Evolutionary conservation across 2,329 filamentous ascomycete genomes (phyloP), one percentile per base, ranked within the genome.

Genomic region (Amauroascus verrucosus): DNA sequence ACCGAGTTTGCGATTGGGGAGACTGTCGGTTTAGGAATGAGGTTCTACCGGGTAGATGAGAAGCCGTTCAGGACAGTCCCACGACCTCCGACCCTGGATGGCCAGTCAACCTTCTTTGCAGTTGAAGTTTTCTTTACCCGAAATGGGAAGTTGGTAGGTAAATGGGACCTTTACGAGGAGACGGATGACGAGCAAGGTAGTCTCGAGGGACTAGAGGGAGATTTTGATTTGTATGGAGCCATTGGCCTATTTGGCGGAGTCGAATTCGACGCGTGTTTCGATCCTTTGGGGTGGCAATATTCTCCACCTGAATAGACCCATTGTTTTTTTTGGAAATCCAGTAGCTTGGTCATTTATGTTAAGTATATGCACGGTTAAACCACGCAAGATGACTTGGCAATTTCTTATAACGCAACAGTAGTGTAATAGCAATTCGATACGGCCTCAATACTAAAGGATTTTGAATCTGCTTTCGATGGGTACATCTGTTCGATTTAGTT

Each of bases 121-220:
- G 74, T 77, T 8, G 70, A 79, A 16, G 72, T 81, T 0, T 83
- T 83, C 61, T 79, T 83, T 56, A 83, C 80, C 6, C 67, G 80
- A 16, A 75, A 81, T 62, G 81, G 80, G 4, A 65, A 64, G 56
- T 68, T 64, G 51, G 73, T 70, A 18, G 76, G 73, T 0, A 69
- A 70, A 1, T 84, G 81, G 81, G 71, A 81, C 64, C 66, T 83
- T 26, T 76, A 81, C 58, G 80, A 83, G 62, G 77, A 83, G 64
- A 60, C 74, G 41, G 80, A 83, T 64, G 64, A 63, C 47, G 72
- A 75, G 60, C 55, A 82, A 75, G 60, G 84, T 71, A 47, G 81
- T 75, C 38, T 86, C 74, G 26, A 81, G 77, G 59, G 85, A 73
- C 65, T 88, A 75, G 65, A 88, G 81, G 62, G 85, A 72, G 64